phyloP scores from a whole-genome alignment of 345 rosid species.

The Aethionema arabicum region DNA sequence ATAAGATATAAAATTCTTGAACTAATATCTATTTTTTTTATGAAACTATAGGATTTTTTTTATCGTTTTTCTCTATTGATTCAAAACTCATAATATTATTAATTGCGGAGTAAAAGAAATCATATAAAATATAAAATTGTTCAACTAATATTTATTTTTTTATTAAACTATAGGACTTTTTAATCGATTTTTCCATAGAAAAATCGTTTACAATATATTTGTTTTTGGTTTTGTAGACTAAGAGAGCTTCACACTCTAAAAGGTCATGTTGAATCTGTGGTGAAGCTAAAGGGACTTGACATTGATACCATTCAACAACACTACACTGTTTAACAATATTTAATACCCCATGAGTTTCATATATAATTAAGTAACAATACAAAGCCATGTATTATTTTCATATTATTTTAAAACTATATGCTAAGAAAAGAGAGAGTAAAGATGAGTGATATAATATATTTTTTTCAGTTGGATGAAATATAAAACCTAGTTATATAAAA shows the following conservation, averaged over 20 bases:
- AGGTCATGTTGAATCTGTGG: slow-evolving; percentile 88
- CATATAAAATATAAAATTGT: too few species aligned
- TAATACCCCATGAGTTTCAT: not conserved
- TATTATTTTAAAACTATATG: not conserved
- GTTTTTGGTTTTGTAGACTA: slow-evolving; percentile 43
- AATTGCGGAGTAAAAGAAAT: too few species aligned
- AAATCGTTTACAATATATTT: not conserved
- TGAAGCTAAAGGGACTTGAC: slow-evolving; percentile 87
- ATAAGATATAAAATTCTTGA: too few species aligned
- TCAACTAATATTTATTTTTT: too few species aligned
- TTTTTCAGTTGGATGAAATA: slow-evolving; percentile 27
- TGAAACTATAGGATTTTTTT: too few species aligned
- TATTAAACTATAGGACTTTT: too few species aligned
- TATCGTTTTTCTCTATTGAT: too few species aligned
- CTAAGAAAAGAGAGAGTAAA: slow-evolving; percentile 24
- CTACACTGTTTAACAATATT: slow-evolving; percentile 61
- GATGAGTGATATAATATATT: slow-evolving; percentile 15
- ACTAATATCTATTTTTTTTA: too few species aligned
- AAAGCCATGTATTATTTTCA: slow-evolving; percentile 17
- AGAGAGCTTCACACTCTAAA: slow-evolving; percentile 90
- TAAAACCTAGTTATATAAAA: not conserved
- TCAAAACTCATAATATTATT: too few species aligned
- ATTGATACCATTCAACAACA: slow-evolving; percentile 84
- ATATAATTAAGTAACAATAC: not conserved
- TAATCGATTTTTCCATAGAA: too few species aligned